Evolutionary conservation across 805 yeast genomes (phyloP).

Genomic region (Starmerella roubikii): DNA sequence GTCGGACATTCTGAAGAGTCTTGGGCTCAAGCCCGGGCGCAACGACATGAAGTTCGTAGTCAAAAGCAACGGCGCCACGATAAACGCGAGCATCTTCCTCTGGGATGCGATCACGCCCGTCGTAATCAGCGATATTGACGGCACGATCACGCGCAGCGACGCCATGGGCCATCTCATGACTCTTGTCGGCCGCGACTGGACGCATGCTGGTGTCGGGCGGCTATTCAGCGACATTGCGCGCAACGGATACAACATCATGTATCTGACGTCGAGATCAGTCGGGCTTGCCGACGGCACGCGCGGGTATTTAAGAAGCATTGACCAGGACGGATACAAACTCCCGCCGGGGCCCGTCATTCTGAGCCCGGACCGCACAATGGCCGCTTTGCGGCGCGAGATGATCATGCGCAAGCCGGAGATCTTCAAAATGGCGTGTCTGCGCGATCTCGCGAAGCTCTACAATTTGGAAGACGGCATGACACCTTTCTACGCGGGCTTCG

Average conservation of each 20-base stretch:
- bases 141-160: slow-evolving; percentile 94
- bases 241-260: slow-evolving; percentile 88
- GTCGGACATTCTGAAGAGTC: slow-evolving; percentile 67
- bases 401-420: slow-evolving; percentile 92
- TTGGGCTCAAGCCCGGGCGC: slow-evolving; percentile 63
- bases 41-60: slow-evolving; percentile 70
- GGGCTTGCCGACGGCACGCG: slow-evolving; percentile 92
- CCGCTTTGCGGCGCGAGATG: slow-evolving; percentile 83
- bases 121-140: slow-evolving; percentile 94
- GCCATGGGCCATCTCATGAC: slow-evolving; percentile 93
- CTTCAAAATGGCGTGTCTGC: slow-evolving; percentile 94
- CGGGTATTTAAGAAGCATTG: slow-evolving; percentile 62
- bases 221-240: slow-evolving; percentile 71
- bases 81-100: slow-evolving; percentile 57
- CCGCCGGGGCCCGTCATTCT: slow-evolving; percentile 90
- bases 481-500: slow-evolving; percentile 96
- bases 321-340: slow-evolving; percentile 57
- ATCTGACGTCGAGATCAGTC: slow-evolving; percentile 85
- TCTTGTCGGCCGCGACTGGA: slow-evolving; percentile 94
- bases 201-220: slow-evolving; percentile 89
- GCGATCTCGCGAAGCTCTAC: slow-evolving; percentile 68
- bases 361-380: slow-evolving; percentile 93
- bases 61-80: slow-evolving; percentile 66
- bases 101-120: slow-evolving; percentile 82
- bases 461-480: slow-evolving; percentile 31